Evolutionary conservation across 2,329 filamentous ascomycete genomes (phyloP), one percentile per base, ranked within the genome.

Genomic region (Myriosclerotinia scirpicola): DNA sequence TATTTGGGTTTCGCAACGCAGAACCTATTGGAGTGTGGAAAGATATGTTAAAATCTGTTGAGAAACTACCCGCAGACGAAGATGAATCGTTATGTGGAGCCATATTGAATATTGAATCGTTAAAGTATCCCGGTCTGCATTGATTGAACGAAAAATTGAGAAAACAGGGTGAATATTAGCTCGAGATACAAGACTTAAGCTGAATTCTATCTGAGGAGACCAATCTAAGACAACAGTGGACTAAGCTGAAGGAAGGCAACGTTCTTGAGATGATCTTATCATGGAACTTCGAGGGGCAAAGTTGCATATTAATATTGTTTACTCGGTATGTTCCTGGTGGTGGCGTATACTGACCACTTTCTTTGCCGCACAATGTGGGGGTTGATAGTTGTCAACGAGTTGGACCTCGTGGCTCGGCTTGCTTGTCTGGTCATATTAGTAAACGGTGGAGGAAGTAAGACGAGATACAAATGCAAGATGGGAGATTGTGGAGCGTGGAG

Each of bases 51-150:
- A 81, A 81, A 61, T 77, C 76, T 68, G 77, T 73, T n/a, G 78
- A 78, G 72, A 79, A 82, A 76, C 79, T 81, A 52, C 78, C 77
- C 50, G 77, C 73, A n/a, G 81, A 79, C n/a, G 80, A 82, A 34
- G 79, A 79, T 42, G 80, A 78, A 71, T 83, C 79, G 70, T 79
- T 82, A 74, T 83, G 81, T 50, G 81, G 81, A 69, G 81, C 74
- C 81, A 83, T 82, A 34, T 65, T 71, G 67, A 53, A 44, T 46
- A 65, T 38, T n/a, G 26, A 44, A 5, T 54, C 17, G 4, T 34
- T 17, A 38, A 17, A 1, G 9, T 34, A 30, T 26, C 26, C 26
- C 26, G 26, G 26, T 26, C n/a, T 11, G 46, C 34, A 36, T 26
- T 17, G 36, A 34, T 34, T 30, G 20, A 40, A 50, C 30, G 20